Percentiles rank a stretch among this genome's conserved stretches.
Evolutionary conservation across 345 rosid genomes (phyloP).

Genomic region (Eucalyptus cloeziana): DNA sequence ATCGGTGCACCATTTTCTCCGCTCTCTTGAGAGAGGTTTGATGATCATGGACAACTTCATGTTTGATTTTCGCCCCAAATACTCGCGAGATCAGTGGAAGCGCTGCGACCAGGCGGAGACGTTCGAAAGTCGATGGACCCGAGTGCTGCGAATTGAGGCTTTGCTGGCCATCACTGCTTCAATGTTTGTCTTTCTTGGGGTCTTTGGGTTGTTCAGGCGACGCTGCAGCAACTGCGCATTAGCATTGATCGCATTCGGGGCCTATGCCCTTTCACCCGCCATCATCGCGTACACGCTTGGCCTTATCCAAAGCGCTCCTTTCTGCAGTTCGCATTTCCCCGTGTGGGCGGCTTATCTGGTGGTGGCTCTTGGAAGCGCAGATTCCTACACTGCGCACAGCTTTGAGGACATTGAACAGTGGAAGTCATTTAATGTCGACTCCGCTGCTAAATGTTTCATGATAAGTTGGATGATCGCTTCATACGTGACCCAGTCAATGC

Average conservation of each 20-base stretch:
- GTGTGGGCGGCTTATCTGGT: accelerated
- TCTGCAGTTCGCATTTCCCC: accelerated
- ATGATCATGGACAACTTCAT: no score
- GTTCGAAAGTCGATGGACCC: no score
- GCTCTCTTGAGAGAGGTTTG: no score
- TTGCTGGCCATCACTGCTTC: no score
- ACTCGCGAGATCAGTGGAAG: no score
- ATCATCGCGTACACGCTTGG: no score
- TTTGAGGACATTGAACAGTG: neutral
- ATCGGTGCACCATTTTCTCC: no score
- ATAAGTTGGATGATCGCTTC: accelerated
- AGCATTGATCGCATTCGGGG: accelerated
- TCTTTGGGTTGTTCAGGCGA: no score
- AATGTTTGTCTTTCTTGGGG: no score
- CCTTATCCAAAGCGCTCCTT: accelerated
- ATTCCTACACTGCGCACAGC: neutral
- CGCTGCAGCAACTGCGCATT: no score
- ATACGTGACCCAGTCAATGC: accelerated
- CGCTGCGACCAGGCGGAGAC: accelerated
- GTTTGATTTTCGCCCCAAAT: no score
- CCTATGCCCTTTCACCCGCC: accelerated
- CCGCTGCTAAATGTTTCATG: accelerated
- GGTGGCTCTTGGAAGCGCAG: accelerated
- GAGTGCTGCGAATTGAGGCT: accelerated
- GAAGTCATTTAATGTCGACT: accelerated